A percentile compares a stretch with the other conserved stretches of the same genome.
Evolutionary conservation across 108 stramenopile species (phyloP).

Genomic region (Schizochytrium sp.): DNA sequence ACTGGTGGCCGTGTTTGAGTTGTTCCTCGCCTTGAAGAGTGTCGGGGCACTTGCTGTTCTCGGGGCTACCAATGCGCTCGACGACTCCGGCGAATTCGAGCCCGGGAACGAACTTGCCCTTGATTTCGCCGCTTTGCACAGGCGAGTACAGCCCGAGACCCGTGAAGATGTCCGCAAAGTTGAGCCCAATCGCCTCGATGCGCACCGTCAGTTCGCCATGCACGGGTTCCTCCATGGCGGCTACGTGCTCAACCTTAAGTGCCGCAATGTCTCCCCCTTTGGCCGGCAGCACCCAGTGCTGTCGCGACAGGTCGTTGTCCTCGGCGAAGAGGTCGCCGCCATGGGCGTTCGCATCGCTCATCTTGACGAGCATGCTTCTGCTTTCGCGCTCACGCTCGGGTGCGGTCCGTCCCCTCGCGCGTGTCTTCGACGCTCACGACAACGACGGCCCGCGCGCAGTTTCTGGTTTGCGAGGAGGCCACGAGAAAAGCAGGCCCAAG

Average conservation of each 20-base stretch:
- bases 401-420: too few species aligned
- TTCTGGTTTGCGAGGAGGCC: too few species aligned
- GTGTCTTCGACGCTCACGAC: too few species aligned
- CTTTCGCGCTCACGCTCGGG: not conserved
- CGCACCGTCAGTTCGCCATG: not conserved
- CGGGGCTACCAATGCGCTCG: not conserved
- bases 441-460: too few species aligned
- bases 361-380: not conserved
- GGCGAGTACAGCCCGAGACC: constrained; percentile 41
- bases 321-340: not conserved
- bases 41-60: not conserved
- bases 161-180: constrained; percentile 47
- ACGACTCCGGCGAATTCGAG: constrained; percentile 40
- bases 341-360: not conserved
- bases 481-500: too few species aligned
- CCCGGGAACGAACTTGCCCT: constrained; percentile 32
- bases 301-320: not conserved
- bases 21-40: not conserved
- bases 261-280: not conserved
- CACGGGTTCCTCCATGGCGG: not conserved
- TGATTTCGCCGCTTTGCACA: not conserved
- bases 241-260: not conserved
- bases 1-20: not conserved
- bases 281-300: not conserved
- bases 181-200: constrained; percentile 38